A percentile compares a stretch with the other conserved stretches of the same genome.
Conservation (phyloP, 345 rosid genomes). For the Heritiera fomes region DNA sequence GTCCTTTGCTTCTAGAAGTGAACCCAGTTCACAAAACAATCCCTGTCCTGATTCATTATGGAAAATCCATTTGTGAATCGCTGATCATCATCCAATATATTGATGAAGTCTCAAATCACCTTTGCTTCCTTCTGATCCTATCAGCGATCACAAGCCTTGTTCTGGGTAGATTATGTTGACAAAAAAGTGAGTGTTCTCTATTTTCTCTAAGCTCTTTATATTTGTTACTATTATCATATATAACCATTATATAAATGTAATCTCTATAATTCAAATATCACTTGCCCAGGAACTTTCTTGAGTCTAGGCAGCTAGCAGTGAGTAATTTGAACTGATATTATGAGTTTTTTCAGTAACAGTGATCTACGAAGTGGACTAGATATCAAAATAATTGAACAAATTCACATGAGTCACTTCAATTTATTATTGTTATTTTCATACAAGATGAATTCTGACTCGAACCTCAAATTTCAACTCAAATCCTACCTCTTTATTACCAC, state of each 20-base stretch:
- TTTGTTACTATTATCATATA: background rate
- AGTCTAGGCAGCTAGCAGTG: background rate
- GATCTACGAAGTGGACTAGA: too few relatives aligned
- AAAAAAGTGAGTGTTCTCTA: background rate
- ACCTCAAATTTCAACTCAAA: too few relatives aligned
- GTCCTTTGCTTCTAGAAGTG: background rate
- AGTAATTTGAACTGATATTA: background rate
- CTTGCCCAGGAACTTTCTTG: background rate
- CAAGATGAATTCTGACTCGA: too few relatives aligned
- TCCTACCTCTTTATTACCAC: too few relatives aligned
- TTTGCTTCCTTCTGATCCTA: constrained; percentile 23
- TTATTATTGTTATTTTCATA: too few relatives aligned
- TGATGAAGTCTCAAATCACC: constrained; percentile 15
- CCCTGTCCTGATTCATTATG: background rate
- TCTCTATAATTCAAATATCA: background rate
- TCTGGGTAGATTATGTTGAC: constrained; percentile 10
- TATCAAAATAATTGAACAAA: too few relatives aligned
- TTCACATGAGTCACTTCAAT: too few relatives aligned
- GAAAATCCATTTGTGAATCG: constrained; percentile 6
- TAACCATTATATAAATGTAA: background rate
- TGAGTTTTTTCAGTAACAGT: too few relatives aligned
- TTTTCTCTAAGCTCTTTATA: background rate
- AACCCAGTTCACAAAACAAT: constrained; percentile 12
- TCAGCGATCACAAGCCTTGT: constrained; percentile 8
- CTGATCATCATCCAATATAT: background rate